Conservation (phyloP, 495 filamentous ascomycete species). For the Podospora pseudopauciseta region DNA sequence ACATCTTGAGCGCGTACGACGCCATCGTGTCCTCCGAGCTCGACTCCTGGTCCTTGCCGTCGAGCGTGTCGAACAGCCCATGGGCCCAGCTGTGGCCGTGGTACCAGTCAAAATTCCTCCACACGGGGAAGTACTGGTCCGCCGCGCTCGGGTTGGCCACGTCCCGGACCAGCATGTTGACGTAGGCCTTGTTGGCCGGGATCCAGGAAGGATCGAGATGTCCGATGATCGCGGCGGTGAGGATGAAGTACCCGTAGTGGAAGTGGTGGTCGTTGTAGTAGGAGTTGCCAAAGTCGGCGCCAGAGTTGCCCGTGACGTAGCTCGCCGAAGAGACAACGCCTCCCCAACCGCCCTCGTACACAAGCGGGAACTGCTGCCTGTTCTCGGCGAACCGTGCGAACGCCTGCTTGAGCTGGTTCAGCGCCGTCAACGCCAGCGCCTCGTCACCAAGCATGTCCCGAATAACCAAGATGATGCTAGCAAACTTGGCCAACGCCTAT, state of each 20-base stretch:
- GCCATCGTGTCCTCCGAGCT: conserved; percentile 88
- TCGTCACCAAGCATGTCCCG: conserved; percentile 61
- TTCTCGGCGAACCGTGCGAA: conserved; percentile 78
- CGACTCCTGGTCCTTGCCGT: conserved; percentile 91
- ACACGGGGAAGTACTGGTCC: conserved; percentile 80
- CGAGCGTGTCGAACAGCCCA: conserved; percentile 83
- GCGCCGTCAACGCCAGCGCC: conserved; percentile 55
- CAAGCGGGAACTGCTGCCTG: conserved; percentile 69
- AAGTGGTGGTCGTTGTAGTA: conserved; percentile 98
- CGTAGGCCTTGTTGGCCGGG: conserved; percentile 65
- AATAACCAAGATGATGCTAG: conserved; percentile 64
- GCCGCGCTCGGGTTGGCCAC: conserved; percentile 67
- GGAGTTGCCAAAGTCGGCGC: conserved; percentile 76
- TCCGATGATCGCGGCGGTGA: conserved; percentile 79
- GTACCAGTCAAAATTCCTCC: conserved; percentile 88
- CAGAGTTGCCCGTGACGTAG: conserved; percentile 68
- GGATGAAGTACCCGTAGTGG: conserved; percentile 87
- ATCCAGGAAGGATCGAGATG: conserved; percentile 78
- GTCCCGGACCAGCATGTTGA: conserved; percentile 76
- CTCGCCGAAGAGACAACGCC: conserved; percentile 78
- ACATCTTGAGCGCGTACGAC: conserved; percentile 89
- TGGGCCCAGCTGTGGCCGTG: conserved; percentile 96
- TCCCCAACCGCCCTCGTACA: conserved; percentile 80
- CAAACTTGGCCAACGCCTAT: conserved; percentile 81
- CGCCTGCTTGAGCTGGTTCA: conserved; percentile 66